These are phyloP conservation scores for Sporodiniella umbellata DNA, from an alignment of 371 early-diverging fungal species.

Conservation along the genomic window DNA sequence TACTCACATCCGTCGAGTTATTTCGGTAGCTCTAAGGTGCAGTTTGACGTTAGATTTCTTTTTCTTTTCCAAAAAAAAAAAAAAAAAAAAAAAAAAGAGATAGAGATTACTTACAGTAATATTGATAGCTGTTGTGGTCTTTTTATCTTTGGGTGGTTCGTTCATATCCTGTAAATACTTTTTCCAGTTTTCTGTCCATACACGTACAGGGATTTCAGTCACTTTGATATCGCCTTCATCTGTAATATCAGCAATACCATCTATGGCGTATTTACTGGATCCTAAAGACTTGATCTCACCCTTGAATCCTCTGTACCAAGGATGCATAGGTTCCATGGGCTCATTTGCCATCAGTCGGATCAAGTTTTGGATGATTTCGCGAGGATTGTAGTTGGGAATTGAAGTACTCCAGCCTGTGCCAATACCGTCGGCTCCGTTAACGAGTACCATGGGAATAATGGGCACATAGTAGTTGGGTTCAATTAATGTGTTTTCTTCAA, in stretches of 20 bases:
- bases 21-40: slow-evolving; percentile 66
- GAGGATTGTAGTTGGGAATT: slow-evolving; percentile 89
- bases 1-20: slow-evolving; percentile 78
- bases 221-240: slow-evolving; percentile 84
- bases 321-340: slow-evolving; percentile 78
- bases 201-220: slow-evolving; percentile 93
- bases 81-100: neutral
- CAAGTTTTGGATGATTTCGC: slow-evolving; percentile 92
- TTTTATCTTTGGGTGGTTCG: slow-evolving; percentile 33
- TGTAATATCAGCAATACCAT: slow-evolving; percentile 71
- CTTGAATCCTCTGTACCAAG: slow-evolving; percentile 97
- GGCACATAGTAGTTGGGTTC: slow-evolving; percentile 99
- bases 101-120: slow-evolving; percentile 8
- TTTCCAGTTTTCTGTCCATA: slow-evolving; percentile 97
- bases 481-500: slow-evolving; percentile 93
- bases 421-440: slow-evolving; percentile 99
- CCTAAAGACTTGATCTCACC: slow-evolving; percentile 62
- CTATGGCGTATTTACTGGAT: slow-evolving; percentile 65
- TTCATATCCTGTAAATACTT: slow-evolving; percentile 52
- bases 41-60: too few species aligned
- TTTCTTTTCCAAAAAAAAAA: neutral
- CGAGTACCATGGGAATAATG: slow-evolving; percentile 94
- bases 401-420: slow-evolving; percentile 95
- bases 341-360: slow-evolving; percentile 80
- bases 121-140: slow-evolving; percentile 14